Evolutionary conservation across 805 yeast genomes (phyloP), one percentile per base, ranked within the genome.

Genomic region (Candida odintsovae): DNA sequence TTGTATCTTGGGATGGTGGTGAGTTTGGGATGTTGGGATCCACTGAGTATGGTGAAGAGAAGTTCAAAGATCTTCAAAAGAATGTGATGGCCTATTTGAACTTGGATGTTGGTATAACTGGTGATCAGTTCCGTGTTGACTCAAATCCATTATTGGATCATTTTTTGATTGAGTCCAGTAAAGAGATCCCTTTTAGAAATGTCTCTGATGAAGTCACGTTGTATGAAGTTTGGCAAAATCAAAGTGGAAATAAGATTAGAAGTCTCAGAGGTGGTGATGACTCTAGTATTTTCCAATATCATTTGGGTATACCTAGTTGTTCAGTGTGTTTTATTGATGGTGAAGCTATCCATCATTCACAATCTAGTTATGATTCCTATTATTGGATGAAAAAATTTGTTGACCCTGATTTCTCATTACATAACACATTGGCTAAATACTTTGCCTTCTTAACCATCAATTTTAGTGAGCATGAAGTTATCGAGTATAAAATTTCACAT

Each of bases 1-100:
- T 88, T 40, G 83, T 83, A 0, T 80, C 86, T 25, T 88, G 90
- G 90, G 95, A 88, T 64, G 95, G 87, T 31, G 90, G 82, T 53
- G 88, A 82, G 57, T 77, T 76, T 51, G 92, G 86, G 0, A 66
- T 80, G 45, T 53, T 87, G 26, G 96, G 96, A 1, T 80, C 90
- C 0, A 82, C 94, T 0, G 94, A 87, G 56, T 85, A 74, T 68
- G 89, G 83, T 6, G 92, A 86, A 61, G 78, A 79, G 41, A 69
- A 77, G 45, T 67, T 72, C 2, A 58, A 68, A 22, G 57, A 57
- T 26, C 62, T 86, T 31, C 67, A 71, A 41, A 70, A 67, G 36
- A 71, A 73, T 38, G 82, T 77, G 1, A 72, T 84, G 36, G 87
- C 86, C 0, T 68, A 70, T 38, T 67, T 87, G 41, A 61, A 64